A percentile compares a stretch with the other conserved stretches of the same genome.
These are phyloP conservation scores for Cordyceps militaris DNA, from an alignment of 2,329 filamentous ascomycete genomes.

Conservation along the genomic window DNA sequence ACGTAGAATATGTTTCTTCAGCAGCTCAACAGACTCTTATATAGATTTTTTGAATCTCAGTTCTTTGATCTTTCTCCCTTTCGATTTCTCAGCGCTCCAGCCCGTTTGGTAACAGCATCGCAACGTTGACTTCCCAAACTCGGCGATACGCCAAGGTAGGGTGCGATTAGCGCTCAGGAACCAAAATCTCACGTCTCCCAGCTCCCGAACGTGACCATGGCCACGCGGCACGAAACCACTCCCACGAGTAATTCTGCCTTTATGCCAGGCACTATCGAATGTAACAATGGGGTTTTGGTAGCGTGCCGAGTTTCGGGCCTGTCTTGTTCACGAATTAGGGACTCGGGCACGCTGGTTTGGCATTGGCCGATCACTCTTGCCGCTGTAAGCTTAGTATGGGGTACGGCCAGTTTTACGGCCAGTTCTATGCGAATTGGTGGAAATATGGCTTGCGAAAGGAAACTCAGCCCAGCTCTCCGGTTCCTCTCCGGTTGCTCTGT, in stretches of 20 bases:
- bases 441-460: neutral
- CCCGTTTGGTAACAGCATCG: slow-evolving; percentile 5
- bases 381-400: slow-evolving; percentile 7
- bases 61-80: neutral
- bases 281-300: neutral
- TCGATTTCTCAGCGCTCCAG: neutral
- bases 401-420: neutral
- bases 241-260: neutral
- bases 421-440: slow-evolving; percentile 4
- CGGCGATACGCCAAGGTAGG: neutral
- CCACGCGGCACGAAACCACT: neutral
- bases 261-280: neutral
- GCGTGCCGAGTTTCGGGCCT: neutral
- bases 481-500: no score
- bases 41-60: neutral
- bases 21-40: neutral
- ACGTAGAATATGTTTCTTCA: neutral
- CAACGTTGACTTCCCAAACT: neutral
- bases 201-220: neutral
- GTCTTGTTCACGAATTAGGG: neutral
- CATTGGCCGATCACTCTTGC: neutral
- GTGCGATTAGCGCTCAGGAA: neutral
- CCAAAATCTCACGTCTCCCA: slow-evolving; percentile 8
- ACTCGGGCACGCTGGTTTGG: neutral
- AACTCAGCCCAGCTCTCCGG: neutral